Percentiles rank a stretch among this genome's conserved stretches.
Evolutionary conservation across 139 green algal species (phyloP).

Genomic region (Chlorella sp.): DNA sequence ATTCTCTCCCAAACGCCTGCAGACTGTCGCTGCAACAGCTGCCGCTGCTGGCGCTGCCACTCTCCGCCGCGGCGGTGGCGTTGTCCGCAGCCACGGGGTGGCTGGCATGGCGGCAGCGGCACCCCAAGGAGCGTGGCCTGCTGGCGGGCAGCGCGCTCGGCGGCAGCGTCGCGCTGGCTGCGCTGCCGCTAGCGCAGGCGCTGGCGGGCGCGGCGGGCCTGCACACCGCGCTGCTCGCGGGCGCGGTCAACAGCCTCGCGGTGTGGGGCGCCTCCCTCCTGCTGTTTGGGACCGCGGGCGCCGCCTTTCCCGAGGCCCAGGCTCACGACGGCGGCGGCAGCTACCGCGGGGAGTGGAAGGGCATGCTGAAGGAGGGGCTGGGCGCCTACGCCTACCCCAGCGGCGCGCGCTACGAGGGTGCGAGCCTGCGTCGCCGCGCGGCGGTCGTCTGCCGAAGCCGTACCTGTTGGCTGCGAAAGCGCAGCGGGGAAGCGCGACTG

Average conservation of each 20-base stretch:
- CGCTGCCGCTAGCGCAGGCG: constrained; percentile 25
- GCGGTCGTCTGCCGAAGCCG: not conserved
- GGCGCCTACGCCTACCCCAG: constrained; percentile 77
- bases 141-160: constrained; percentile 35
- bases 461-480: not conserved
- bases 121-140: constrained; percentile 39
- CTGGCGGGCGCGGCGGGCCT: constrained; percentile 34
- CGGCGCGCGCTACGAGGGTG: constrained; percentile 76
- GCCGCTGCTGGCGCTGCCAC: constrained; percentile 1
- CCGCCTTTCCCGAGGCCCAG: constrained; percentile 64
- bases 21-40: constrained; percentile 16
- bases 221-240: constrained; percentile 33
- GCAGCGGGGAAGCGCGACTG: too few relatives aligned
- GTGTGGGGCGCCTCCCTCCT: constrained; percentile 53
- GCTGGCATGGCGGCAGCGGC: constrained; percentile 12
- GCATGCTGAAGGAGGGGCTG: constrained; percentile 73
- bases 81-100: constrained; percentile 16
- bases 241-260: constrained; percentile 32
- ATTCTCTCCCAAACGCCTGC: not conserved
- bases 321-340: constrained; percentile 74
- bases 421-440: not conserved
- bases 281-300: constrained; percentile 50
- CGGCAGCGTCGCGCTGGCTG: constrained; percentile 15
- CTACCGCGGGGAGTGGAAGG: constrained; percentile 82
- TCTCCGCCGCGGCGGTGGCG: not conserved